Evolutionary conservation across 768 basidiomycete genomes (phyloP).

Genomic region (Kwoniella mangroviensis): DNA sequence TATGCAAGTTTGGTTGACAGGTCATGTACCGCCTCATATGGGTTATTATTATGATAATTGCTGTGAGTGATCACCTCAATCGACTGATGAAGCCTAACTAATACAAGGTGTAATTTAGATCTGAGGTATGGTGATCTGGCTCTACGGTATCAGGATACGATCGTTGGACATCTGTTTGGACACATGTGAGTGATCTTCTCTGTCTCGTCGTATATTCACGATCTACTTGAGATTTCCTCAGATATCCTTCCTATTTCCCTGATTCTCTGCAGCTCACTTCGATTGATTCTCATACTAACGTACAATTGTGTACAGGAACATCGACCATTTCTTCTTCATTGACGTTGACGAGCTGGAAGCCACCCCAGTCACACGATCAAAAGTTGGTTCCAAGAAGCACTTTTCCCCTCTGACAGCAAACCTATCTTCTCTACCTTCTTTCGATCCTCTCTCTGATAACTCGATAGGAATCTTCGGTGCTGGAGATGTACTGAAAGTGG

Average conservation of each 20-base stretch:
- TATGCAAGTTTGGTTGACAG: constrained; percentile 69
- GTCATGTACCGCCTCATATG: constrained; percentile 83
- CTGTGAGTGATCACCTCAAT: constrained; percentile 62
- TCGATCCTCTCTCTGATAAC: not conserved
- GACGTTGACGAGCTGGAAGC: constrained; percentile 56
- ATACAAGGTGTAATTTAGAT: constrained; percentile 61
- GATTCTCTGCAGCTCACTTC: no score
- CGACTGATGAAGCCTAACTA: constrained; percentile 4
- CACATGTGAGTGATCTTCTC: constrained; percentile 62
- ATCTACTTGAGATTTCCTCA: no score
- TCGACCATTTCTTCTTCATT: constrained; percentile 65
- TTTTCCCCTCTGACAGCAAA: constrained; percentile 16
- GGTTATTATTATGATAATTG: constrained; percentile 84
- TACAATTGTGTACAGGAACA: constrained; percentile 68
- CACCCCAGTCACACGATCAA: constrained; percentile 16
- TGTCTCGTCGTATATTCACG: no score
- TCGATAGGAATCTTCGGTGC: constrained; percentile 13
- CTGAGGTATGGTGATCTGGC: constrained; percentile 63
- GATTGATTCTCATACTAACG: no score
- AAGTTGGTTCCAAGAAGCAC: constrained; percentile 3
- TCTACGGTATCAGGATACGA: constrained; percentile 83
- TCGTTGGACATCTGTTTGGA: constrained; percentile 79
- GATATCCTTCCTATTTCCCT: no score
- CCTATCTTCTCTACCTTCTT: constrained; percentile 18
- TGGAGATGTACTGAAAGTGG: constrained; percentile 56